These are phyloP conservation scores for Gaeumannomyces sp. DNA, from an alignment of 2,329 filamentous ascomycete species.

Conservation along the genomic window DNA sequence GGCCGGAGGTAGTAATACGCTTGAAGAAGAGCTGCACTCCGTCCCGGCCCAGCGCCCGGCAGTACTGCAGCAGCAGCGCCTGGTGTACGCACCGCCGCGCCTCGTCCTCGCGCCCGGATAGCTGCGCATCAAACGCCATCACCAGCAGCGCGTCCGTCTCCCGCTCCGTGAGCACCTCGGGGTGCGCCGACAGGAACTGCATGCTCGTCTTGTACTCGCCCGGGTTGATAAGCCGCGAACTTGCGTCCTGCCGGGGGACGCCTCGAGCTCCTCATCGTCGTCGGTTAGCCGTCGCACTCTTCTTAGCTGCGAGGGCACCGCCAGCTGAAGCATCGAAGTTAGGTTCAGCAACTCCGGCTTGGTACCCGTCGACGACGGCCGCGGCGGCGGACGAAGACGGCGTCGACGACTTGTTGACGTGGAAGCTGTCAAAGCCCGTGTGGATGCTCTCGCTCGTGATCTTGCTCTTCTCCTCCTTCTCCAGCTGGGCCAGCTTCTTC, in stretches of 20 bases:
- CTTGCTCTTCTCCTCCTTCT: conserved; percentile 79
- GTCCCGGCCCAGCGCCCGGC: conserved; percentile 78
- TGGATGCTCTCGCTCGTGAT: conserved; percentile 90
- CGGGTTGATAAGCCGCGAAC: conserved; percentile 72
- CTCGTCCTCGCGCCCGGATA: conserved; percentile 69
- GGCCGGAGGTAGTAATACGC: conserved; percentile 80
- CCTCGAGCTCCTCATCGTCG: conserved; percentile 69
- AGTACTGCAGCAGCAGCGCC: conserved; percentile 88
- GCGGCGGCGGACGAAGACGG: conserved; percentile 20
- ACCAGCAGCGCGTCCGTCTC: conserved; percentile 89
- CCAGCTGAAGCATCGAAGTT: conserved; percentile 28
- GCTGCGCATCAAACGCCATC: conserved; percentile 83
- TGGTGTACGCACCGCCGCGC: conserved; percentile 88
- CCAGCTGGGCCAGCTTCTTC: conserved; percentile 69
- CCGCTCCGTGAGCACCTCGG: conserved; percentile 67
- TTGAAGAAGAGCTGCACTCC: conserved; percentile 94
- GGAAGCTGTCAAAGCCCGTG: conserved; percentile 84
- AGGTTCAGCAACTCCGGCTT: conserved; percentile 71
- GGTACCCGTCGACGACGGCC: conserved; percentile 38
- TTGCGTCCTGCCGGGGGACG: conserved; percentile 70
- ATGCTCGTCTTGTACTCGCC: conserved; percentile 69
- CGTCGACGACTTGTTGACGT: conserved; percentile 57
- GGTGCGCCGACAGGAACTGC: conserved; percentile 72
- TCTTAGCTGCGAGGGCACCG: conserved; percentile 14
- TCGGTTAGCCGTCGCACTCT: conserved; percentile 42